Base-by-base conservation (phyloP, 1,139 yeast species). In the Hanseniaspora uvarum region DNA sequence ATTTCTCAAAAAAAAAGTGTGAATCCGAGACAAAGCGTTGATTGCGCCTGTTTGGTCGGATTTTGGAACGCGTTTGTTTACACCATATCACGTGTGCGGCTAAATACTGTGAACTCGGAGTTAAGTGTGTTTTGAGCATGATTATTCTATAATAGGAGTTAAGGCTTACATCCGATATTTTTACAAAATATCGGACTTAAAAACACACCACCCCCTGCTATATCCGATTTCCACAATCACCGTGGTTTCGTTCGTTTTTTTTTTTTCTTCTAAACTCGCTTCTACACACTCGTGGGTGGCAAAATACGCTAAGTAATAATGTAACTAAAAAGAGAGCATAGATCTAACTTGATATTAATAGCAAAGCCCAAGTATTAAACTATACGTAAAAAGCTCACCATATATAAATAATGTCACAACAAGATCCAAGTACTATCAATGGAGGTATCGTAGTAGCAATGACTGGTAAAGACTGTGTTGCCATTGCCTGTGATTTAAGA, bases 381-480 rank as follows among this genome's bases (percentile, higher is more conserved):
- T n/a, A n/a, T n/a, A n/a, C n/a, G n/a, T n/a, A n/a, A n/a, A n/a
- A n/a, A n/a, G n/a, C n/a, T n/a, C n/a, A n/a, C 26, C 12, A 38
- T 21, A 24, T 24, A 12, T 5, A 23, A 34, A 39, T 12, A 39
- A 53, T 53, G 55, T 53, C 55, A 5, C 55, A 53, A 37, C 53
- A 50, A 38, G 55, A 53, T 47, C 55, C 55, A 53, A 53, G 55
- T 30, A 53, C 55, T 12, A 53, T 43, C 36, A 52, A 59, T 77
- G 84, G 95, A 70, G 98, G 99, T 70, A 78, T 95, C 57, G 95
- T 95, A 57, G 95, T 94, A 41, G 98, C 98, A 61, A 94, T 94
- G 99, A 83, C 84, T 26, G 99, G 99, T 62, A 89, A 94, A 67
- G 96, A 88, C 63, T 94, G 99, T 72, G 88, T 94, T 57, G 98